Evolutionary conservation across 306 rosid species (phyloP).

Genomic region (Vigna trinervia): DNA sequence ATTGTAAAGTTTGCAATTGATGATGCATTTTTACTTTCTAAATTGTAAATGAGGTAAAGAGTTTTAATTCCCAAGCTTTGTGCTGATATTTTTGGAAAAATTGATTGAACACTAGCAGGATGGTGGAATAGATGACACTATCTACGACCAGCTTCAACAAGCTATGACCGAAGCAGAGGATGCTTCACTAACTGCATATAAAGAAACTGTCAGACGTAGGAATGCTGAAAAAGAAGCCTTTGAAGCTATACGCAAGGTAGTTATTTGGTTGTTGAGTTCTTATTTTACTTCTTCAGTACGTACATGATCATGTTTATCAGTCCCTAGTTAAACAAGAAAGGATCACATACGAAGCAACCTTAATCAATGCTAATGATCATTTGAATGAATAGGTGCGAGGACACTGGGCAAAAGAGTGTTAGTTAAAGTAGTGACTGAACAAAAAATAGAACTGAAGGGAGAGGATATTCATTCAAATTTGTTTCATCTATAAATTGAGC

Average conservation of each 20-base stretch:
- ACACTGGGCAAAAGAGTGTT: background rate
- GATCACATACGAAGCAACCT: background rate
- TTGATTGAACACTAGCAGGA: slow-evolving; percentile 66
- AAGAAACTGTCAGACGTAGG: slow-evolving; percentile 69
- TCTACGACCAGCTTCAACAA: slow-evolving; percentile 73
- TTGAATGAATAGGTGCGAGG: background rate
- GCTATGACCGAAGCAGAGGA: slow-evolving; percentile 71
- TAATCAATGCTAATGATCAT: slow-evolving; percentile 23
- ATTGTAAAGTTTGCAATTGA: slow-evolving; percentile 29
- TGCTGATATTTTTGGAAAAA: slow-evolving; percentile 27
- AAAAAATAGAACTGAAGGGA: background rate
- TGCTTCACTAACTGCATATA: slow-evolving; percentile 72
- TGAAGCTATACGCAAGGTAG: slow-evolving; percentile 76
- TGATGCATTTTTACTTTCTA: slow-evolving; percentile 29
- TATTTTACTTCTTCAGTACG: slow-evolving; percentile 7
- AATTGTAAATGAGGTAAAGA: background rate
- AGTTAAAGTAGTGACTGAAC: background rate
- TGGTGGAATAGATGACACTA: slow-evolving; percentile 60
- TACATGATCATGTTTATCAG: slow-evolving; percentile 21
- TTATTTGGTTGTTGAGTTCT: slow-evolving; percentile 19
- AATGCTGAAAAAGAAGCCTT: slow-evolving; percentile 86
- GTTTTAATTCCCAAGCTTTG: background rate
- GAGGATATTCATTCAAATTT: background rate
- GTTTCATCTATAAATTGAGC: background rate
- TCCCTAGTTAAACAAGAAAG: slow-evolving; percentile 3